Conservation (phyloP, 2,329 filamentous ascomycete species). For the Clarireedia paspali region DNA sequence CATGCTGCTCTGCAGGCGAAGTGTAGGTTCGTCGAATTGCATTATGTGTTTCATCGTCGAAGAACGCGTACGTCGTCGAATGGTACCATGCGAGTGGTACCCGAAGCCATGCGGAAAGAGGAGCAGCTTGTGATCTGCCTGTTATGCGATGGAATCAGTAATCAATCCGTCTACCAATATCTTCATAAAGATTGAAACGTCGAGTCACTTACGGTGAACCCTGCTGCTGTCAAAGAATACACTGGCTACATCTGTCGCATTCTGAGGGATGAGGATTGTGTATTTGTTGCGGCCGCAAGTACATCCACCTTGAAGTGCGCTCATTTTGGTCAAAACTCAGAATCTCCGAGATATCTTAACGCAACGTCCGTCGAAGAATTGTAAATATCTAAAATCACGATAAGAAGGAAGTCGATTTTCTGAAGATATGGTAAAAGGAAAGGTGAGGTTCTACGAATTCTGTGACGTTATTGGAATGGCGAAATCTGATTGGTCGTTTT, state of each 20-base stretch:
- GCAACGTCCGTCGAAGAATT: not conserved
- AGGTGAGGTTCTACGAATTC: not conserved
- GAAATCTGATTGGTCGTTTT: constrained; percentile 1
- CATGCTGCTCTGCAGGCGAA: constrained; percentile 43
- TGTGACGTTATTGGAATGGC: not conserved
- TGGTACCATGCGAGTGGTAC: constrained; percentile 77
- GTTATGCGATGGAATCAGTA: constrained; percentile 25
- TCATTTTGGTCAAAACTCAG: not conserved
- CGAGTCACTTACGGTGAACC: constrained; percentile 54
- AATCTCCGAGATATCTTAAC: not conserved
- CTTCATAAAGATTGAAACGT: not conserved
- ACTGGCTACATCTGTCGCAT: constrained; percentile 48
- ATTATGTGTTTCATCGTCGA: constrained; percentile 65
- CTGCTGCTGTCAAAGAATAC: constrained; percentile 52
- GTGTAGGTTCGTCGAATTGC: constrained; percentile 62
- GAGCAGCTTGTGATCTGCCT: constrained; percentile 61
- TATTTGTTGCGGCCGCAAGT: constrained; percentile 83
- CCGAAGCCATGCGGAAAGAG: constrained; percentile 73
- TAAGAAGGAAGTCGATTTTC: not conserved
- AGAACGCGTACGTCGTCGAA: constrained; percentile 66
- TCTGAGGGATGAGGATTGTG: constrained; percentile 59
- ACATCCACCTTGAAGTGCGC: constrained; percentile 55
- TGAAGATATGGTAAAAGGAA: not conserved
- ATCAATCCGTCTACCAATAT: not conserved
- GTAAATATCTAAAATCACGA: not conserved